phyloP scores from a whole-genome alignment of 495 filamentous ascomycete species.

The Tuber magnatum region DNA sequence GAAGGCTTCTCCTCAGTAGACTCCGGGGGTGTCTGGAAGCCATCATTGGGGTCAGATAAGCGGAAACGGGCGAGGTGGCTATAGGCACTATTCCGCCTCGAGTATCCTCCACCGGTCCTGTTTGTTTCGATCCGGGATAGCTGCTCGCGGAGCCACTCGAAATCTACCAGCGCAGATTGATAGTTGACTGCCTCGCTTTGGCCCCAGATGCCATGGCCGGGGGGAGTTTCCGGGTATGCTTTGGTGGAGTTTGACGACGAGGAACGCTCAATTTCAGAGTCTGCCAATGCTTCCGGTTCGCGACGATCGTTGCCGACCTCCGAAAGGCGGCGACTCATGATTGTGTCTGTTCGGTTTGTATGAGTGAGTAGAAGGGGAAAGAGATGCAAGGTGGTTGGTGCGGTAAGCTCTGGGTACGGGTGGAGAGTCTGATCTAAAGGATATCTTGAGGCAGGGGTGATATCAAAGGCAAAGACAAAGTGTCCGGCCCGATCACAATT shows the following conservation, averaged over 20 bases:
- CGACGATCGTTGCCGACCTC: background rate
- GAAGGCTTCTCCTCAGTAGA: background rate
- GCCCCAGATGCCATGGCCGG: background rate
- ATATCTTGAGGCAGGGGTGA: background rate
- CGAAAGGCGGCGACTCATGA: background rate
- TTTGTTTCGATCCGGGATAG: background rate
- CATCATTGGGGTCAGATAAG: background rate
- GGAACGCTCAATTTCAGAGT: background rate
- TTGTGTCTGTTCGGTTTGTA: background rate
- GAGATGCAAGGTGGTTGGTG: background rate
- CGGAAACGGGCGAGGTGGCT: background rate
- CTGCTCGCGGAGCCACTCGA: background rate
- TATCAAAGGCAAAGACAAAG: background rate
- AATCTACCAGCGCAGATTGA: background rate
- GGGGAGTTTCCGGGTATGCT: background rate
- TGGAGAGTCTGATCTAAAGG: background rate
- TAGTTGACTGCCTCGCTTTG: background rate
- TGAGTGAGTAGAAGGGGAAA: background rate
- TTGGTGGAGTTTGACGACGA: background rate
- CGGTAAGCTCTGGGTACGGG: background rate
- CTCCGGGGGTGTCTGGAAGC: background rate
- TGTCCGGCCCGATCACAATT: background rate
- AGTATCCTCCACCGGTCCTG: background rate
- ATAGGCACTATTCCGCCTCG: background rate
- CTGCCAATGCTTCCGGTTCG: background rate